Evolutionary conservation across 768 basidiomycete genomes (phyloP), one percentile per base, ranked within the genome.

Genomic region (Coprinellus micaceus): DNA sequence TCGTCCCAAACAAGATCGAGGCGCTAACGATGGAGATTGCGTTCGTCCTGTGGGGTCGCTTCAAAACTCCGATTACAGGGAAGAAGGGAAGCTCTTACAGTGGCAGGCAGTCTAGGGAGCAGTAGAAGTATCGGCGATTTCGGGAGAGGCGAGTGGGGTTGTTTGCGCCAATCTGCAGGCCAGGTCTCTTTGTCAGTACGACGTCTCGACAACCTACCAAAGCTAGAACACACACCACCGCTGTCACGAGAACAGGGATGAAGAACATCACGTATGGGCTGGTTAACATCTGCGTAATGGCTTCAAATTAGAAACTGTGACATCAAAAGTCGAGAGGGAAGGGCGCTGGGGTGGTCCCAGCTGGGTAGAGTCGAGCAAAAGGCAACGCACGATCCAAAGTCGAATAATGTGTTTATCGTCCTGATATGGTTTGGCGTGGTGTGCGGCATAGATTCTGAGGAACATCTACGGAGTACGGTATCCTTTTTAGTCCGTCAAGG

Each of bases 101-200:
- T 6, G 66, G 54, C 2, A 60, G 29, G 10, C 64, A 70, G 13
- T 76, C 58, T 6, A 81, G 68, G 3, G 79, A 81, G 59, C 80
- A 82, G 61, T 81, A 81, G 61, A 82, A 80, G 58, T 77, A 79
- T 4, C 79, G 76, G 25, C 79, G 73, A 60, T 68, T 70, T n/a
- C 79, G 76, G 21, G 76, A 76, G 15, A 81, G 69, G 1, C 61
- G 65, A 1, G 52, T 49, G 11, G 75, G 74, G 49, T 76, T 63
- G 9, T 55, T 61, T 1, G 72, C 70, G 1, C 78, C 78, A 53
- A 77, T 63, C 76, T 80, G 50, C 46, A 26, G 21, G 30, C 5
- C 4, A 36, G 24, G 26, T 28, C 37, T 13, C 17, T 9, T 17
- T 19, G 26, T 54, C 19, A 33, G 12, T 29, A 39, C 26, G 21